A percentile compares a stretch with the other conserved stretches of the same genome.
Evolutionary conservation across 108 stramenopile genomes (phyloP).

Genomic region (Nitzschia palea): DNA sequence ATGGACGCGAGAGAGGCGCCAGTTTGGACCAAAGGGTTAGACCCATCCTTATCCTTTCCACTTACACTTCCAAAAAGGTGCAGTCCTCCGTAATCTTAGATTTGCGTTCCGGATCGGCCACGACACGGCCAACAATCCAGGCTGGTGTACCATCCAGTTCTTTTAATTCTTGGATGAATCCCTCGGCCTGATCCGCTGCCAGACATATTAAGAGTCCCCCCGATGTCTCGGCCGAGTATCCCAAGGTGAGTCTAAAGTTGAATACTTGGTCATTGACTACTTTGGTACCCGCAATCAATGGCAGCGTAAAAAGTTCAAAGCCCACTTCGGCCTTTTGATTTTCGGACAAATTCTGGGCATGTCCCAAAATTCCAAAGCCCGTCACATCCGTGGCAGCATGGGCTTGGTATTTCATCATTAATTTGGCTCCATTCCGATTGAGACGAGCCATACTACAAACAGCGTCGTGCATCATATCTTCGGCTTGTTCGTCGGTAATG

Average conservation of each 20-base stretch:
- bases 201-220: constrained; percentile 82
- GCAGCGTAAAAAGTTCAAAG: constrained; percentile 76
- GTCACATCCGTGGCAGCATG: constrained; percentile 85
- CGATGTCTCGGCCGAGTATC: constrained; percentile 84
- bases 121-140: constrained; percentile 81
- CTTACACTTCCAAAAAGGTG: constrained; percentile 62
- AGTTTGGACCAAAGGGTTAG: background rate
- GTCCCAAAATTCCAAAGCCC: constrained; percentile 84
- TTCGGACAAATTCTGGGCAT: constrained; percentile 84
- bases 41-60: background rate
- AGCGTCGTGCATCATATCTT: constrained; percentile 82
- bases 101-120: constrained; percentile 52
- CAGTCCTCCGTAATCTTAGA: constrained; percentile 59
- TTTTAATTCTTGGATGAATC: constrained; percentile 57
- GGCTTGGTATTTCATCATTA: constrained; percentile 72
- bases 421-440: constrained; percentile 58
- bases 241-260: constrained; percentile 68
- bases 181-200: constrained; percentile 59
- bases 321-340: constrained; percentile 69
- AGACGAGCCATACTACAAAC: constrained; percentile 79
- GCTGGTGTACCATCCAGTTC: constrained; percentile 65
- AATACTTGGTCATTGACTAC: constrained; percentile 62
- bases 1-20: no score
- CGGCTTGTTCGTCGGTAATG: constrained; percentile 40
- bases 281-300: constrained; percentile 62